Evolutionary conservation across 2,329 filamentous ascomycete species (phyloP).

Genomic region (Kalmusia sp.): DNA sequence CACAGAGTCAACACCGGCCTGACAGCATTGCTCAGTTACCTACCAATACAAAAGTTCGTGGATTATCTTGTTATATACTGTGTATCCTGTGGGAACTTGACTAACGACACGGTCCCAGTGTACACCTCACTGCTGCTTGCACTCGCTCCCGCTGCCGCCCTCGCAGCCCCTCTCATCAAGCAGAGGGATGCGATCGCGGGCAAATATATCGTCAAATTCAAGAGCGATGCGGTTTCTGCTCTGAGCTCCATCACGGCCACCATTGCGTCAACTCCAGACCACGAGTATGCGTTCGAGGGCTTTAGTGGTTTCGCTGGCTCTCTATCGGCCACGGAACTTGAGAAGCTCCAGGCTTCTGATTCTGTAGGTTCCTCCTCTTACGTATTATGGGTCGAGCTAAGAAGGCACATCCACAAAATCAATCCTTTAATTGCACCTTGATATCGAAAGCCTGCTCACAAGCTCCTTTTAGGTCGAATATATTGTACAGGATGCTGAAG

Average conservation of each 20-base stretch:
- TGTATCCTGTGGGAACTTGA: too few species aligned
- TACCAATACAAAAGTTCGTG: too few species aligned
- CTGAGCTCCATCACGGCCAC: slow-evolving; percentile 27
- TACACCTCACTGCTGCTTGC: slow-evolving; percentile 37
- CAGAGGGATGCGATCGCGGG: slow-evolving; percentile 42
- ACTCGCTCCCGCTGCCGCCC: slow-evolving; percentile 40
- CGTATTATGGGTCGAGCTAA: too few species aligned
- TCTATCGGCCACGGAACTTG: slow-evolving; percentile 33
- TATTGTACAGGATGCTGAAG: slow-evolving; percentile 42
- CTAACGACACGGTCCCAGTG: slow-evolving; percentile 42
- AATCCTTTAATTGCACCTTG: too few species aligned
- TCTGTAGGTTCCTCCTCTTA: slow-evolving; percentile 26
- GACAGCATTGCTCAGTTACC: slow-evolving; percentile 5
- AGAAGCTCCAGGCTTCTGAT: slow-evolving; percentile 30
- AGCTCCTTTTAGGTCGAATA: slow-evolving; percentile 39
- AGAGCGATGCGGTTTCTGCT: slow-evolving; percentile 32
- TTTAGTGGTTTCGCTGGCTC: slow-evolving; percentile 48
- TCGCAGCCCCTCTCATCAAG: slow-evolving; percentile 48
- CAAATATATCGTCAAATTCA: slow-evolving; percentile 56
- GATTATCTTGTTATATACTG: too few species aligned
- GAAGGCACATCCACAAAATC: too few species aligned
- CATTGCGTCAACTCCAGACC: slow-evolving; percentile 25
- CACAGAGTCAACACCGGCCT: slow-evolving; percentile 11
- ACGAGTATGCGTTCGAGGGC: slow-evolving; percentile 42
- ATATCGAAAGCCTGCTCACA: too few species aligned